phyloP scores from a whole-genome alignment of 805 yeast genomes.

The Ogataea ramenticola region DNA sequence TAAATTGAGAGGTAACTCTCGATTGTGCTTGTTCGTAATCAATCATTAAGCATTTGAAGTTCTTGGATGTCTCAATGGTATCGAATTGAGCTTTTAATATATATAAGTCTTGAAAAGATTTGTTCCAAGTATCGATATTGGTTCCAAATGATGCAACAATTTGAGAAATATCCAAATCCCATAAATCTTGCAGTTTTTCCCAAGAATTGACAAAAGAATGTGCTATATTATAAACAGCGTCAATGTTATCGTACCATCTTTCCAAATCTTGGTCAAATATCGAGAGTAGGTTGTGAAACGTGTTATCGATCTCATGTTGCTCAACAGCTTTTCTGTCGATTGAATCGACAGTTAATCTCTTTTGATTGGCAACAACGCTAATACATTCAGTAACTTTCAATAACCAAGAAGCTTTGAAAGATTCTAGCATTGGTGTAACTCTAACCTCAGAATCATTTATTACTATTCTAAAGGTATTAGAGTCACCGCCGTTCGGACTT shows the following conservation, averaged over 20 bases:
- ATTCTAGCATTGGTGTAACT: constrained; percentile 34
- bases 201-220: constrained; percentile 39
- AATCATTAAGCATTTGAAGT: constrained; percentile 35
- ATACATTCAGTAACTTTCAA: constrained; percentile 17
- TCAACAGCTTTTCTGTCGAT: constrained; percentile 12
- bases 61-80: constrained; percentile 30
- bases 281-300: constrained; percentile 1
- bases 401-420: constrained; percentile 26
- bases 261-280: constrained; percentile 10
- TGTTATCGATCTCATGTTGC: background rate
- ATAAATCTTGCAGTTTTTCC: constrained; percentile 47
- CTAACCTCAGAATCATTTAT: constrained; percentile 30
- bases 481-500: constrained; percentile 27
- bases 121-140: constrained; percentile 41
- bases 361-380: constrained; percentile 19
- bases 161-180: constrained; percentile 45
- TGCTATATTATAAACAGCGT: constrained; percentile 24
- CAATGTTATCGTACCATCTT: constrained; percentile 23
- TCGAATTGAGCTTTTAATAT: constrained; percentile 42
- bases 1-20: constrained; percentile 41
- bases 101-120: constrained; percentile 35
- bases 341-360: constrained; percentile 12
- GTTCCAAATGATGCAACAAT: constrained; percentile 28
- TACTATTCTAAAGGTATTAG: constrained; percentile 31
- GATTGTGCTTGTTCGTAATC: constrained; percentile 48